Conservation (phyloP, 2,329 filamentous ascomycete genomes). For the Aspergillus pseudotamarii region DNA sequence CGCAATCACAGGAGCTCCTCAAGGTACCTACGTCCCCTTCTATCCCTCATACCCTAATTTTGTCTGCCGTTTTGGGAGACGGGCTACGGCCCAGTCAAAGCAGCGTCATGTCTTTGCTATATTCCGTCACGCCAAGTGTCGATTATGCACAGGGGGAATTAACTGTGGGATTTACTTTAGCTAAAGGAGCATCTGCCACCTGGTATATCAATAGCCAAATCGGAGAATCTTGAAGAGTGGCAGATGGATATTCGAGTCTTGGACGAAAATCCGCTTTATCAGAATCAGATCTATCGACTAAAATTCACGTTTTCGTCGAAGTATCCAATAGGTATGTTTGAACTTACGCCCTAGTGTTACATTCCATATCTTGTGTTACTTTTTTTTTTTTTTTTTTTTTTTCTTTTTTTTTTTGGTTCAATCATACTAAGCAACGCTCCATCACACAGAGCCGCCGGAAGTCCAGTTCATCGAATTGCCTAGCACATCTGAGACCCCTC, state of each 20-base stretch:
- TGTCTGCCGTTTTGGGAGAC: background rate
- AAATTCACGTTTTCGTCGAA: conserved; percentile 81
- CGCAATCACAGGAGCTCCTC: conserved; percentile 50
- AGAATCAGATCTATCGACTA: conserved; percentile 76
- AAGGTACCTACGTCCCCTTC: conserved; percentile 48
- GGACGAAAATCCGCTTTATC: conserved; percentile 87
- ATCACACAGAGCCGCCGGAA: conserved; percentile 78
- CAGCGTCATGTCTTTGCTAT: background rate
- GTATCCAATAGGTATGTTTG: conserved; percentile 83
- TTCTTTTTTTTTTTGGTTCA: too few species aligned
- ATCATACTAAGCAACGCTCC: conserved; percentile 16
- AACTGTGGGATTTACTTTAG: conserved; percentile 33
- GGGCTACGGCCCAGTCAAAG: background rate
- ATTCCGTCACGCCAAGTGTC: background rate
- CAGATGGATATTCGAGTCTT: conserved; percentile 87
- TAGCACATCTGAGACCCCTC: conserved; percentile 40
- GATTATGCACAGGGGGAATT: background rate
- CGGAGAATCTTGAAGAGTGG: conserved; percentile 88
- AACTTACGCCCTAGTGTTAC: background rate
- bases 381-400: background rate
- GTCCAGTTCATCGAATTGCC: conserved; percentile 77
- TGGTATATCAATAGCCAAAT: conserved; percentile 76
- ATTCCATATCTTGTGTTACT: background rate
- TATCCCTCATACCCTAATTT: background rate
- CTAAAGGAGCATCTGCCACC: conserved; percentile 62